phyloP scores from a whole-genome alignment of 2,329 filamentous ascomycete genomes.

The Trichoderma oligosporum region DNA sequence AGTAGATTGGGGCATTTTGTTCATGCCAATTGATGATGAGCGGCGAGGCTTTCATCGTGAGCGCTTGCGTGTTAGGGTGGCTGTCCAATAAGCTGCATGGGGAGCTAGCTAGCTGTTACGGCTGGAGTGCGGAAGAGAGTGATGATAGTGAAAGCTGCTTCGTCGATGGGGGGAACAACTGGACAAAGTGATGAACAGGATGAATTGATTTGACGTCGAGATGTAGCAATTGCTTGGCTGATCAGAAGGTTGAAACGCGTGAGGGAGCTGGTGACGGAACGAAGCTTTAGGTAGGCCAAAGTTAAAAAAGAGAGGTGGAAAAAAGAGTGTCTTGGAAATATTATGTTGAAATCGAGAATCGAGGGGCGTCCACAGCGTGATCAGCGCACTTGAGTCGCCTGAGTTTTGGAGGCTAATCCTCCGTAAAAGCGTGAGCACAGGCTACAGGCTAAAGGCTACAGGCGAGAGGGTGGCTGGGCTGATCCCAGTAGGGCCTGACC shows the following conservation, averaged over 20 bases:
- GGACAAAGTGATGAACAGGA: not conserved
- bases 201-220: not conserved
- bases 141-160: not conserved
- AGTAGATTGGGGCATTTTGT: constrained; percentile 94
- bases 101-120: constrained; percentile 14
- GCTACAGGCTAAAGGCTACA: not conserved
- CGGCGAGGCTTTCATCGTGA: constrained; percentile 88
- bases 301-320: constrained; percentile 5
- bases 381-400: constrained; percentile 7
- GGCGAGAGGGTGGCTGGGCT: no score
- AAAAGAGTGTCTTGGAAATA: not conserved
- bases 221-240: constrained; percentile 3
- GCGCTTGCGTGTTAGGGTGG: constrained; percentile 29
- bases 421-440: no score
- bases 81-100: constrained; percentile 31
- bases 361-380: constrained; percentile 10
- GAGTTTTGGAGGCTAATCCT: no score
- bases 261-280: constrained; percentile 1
- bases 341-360: not conserved
- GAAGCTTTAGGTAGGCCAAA: constrained; percentile 5
- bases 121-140: not conserved
- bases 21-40: constrained; percentile 99
- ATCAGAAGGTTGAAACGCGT: constrained; percentile 7
- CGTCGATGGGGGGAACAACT: not conserved
- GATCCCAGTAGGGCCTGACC: no score